Percentiles rank a stretch among this genome's conserved stretches.
Evolutionary conservation across 2,329 filamentous ascomycete species (phyloP).

Genomic region (Trichocomaceae sp.): DNA sequence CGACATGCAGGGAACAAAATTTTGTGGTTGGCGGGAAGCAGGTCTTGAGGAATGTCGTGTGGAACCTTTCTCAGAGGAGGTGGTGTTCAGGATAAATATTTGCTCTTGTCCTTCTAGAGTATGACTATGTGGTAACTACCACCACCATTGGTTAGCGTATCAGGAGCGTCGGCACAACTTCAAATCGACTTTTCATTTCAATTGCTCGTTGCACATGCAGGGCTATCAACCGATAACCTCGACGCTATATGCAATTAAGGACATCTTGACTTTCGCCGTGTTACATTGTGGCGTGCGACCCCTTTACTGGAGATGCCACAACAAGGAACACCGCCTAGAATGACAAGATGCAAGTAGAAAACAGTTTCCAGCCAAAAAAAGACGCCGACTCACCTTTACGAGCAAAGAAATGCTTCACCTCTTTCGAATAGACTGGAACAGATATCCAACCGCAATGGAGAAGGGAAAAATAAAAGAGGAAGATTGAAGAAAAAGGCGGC

Average conservation of each 20-base stretch:
- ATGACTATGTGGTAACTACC: too few species aligned
- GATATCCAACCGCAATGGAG: not conserved
- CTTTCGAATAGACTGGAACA: not conserved
- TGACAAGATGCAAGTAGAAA: not conserved
- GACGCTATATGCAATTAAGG: not conserved
- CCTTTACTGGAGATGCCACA: not conserved
- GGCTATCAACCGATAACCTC: not conserved
- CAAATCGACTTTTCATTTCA: not conserved
- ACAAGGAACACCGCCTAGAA: not conserved
- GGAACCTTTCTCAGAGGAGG: not conserved
- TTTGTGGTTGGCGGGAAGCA: constrained; percentile 5
- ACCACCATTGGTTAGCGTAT: not conserved
- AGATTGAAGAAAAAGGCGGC: not conserved
- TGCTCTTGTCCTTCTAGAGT: not conserved
- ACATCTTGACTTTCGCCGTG: not conserved
- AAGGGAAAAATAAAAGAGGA: not conserved
- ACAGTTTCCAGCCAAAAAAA: not conserved
- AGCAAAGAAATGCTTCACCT: not conserved
- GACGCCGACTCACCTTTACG: not conserved
- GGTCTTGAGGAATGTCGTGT: constrained; percentile 11
- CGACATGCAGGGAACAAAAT: constrained; percentile 12
- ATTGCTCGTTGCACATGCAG: not conserved
- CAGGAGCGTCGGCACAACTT: not conserved
- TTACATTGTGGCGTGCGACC: not conserved
- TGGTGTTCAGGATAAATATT: constrained; percentile 2